A percentile compares a stretch with the other conserved stretches of the same genome.
Evolutionary conservation across 2,329 filamentous ascomycete species (phyloP).

Genomic region (Phyllosticta citrichinensis): DNA sequence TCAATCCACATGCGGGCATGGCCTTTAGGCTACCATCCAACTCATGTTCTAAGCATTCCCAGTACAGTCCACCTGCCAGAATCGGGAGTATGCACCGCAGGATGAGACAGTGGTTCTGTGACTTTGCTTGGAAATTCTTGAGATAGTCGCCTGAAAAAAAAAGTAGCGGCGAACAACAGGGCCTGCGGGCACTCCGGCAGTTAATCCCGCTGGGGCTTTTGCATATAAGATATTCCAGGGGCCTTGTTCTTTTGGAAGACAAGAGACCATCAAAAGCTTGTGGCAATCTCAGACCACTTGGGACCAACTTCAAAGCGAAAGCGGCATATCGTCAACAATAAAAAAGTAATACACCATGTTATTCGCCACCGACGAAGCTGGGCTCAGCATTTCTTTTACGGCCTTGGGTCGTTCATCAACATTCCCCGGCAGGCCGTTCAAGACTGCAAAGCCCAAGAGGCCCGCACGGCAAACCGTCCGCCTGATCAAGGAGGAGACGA

Average conservation of each 20-base stretch:
- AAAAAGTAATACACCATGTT: background rate
- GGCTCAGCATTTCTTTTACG: background rate
- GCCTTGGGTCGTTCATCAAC: background rate
- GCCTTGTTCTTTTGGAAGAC: background rate
- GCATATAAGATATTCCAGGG: background rate
- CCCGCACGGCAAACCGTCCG: background rate
- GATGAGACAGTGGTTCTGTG: background rate
- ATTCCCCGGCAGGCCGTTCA: background rate
- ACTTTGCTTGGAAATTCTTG: background rate
- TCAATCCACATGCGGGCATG: conserved; percentile 1
- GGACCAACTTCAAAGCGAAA: background rate
- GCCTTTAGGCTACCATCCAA: conserved; percentile 1
- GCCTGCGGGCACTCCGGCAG: background rate
- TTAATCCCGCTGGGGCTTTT: background rate
- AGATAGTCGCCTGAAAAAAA: background rate
- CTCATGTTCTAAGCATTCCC: background rate
- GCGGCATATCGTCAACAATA: background rate
- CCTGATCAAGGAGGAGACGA: background rate
- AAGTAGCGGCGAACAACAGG: background rate
- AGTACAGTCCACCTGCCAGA: background rate
- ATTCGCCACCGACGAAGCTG: background rate
- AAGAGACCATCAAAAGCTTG: background rate
- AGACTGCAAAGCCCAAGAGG: background rate
- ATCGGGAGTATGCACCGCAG: background rate
- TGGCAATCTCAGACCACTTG: background rate